These are phyloP conservation scores for Dryas drummondii DNA, from an alignment of 306 rosid genomes.

Conservation along the genomic window DNA sequence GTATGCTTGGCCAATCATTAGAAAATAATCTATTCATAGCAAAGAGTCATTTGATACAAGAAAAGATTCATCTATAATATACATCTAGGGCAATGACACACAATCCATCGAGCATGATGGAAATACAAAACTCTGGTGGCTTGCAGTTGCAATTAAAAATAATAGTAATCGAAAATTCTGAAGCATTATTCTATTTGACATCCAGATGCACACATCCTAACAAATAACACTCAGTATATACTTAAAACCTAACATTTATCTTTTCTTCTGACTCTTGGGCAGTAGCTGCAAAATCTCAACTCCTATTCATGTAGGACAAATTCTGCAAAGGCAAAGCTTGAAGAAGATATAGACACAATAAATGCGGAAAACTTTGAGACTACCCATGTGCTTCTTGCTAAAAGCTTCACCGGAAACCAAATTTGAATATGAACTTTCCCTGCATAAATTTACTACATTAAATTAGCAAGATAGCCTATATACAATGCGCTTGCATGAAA, in stretches of 20 bases:
- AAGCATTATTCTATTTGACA: neutral
- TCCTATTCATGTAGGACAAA: neutral
- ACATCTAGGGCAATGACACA: constrained; percentile 3
- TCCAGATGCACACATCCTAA: neutral
- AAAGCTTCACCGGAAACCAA: constrained; percentile 5
- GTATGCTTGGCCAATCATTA: no score
- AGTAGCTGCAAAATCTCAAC: constrained; percentile 2
- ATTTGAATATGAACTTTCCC: constrained; percentile 9
- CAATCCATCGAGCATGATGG: neutral
- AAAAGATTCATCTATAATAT: neutral
- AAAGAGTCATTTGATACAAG: no score
- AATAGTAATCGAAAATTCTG: neutral
- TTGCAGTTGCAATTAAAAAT: neutral
- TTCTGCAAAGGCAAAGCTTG: neutral
- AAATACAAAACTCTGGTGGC: constrained; percentile 15
- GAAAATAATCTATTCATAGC: no score
- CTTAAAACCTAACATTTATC: neutral
- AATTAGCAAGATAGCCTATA: neutral
- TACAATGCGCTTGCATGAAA: neutral
- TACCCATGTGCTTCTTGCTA: neutral
- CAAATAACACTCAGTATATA: neutral
- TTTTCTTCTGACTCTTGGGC: neutral
- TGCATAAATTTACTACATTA: neutral
- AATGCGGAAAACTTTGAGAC: neutral
- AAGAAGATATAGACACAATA: neutral